Evolutionary conservation across 116 monocot genomes (phyloP).

Genomic region (Iris pallida): DNA sequence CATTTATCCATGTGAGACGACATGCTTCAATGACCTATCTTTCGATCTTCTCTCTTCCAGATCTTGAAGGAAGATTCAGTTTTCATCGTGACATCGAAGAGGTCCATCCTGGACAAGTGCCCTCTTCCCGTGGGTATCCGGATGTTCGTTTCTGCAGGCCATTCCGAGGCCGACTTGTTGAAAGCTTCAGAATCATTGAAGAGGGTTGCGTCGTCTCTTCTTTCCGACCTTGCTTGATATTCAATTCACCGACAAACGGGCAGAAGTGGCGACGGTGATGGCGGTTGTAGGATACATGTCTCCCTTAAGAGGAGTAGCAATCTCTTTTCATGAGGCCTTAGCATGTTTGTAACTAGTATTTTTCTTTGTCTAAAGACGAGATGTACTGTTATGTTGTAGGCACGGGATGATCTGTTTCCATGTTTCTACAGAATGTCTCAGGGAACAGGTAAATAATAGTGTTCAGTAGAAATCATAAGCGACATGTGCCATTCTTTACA

Average conservation of each 20-base stretch:
- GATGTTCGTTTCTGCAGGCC: slow-evolving; percentile 42
- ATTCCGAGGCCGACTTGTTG: slow-evolving; percentile 37
- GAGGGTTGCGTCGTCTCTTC: slow-evolving; percentile 36
- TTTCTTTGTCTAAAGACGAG: too few relatives aligned
- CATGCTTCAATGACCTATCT: neutral
- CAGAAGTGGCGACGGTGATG: neutral
- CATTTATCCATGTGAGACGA: neutral
- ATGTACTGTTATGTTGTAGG: too few relatives aligned
- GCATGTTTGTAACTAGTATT: neutral
- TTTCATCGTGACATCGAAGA: slow-evolving; percentile 39
- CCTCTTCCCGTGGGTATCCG: slow-evolving; percentile 39
- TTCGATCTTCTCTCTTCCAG: slow-evolving; percentile 10
- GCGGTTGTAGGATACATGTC: neutral
- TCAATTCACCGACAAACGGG: neutral
- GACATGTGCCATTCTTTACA: too few relatives aligned
- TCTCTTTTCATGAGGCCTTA: neutral
- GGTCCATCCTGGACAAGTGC: slow-evolving; percentile 36
- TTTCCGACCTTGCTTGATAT: slow-evolving; percentile 9
- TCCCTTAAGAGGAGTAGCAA: neutral
- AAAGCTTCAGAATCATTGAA: slow-evolving; percentile 32
- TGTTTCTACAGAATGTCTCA: too few relatives aligned
- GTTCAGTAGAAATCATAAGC: too few relatives aligned
- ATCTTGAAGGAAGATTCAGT: slow-evolving; percentile 45
- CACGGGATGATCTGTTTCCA: too few relatives aligned
- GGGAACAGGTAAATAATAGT: too few relatives aligned